Base-by-base conservation (phyloP, 306 rosid species). In the Canavalia gladiata region DNA sequence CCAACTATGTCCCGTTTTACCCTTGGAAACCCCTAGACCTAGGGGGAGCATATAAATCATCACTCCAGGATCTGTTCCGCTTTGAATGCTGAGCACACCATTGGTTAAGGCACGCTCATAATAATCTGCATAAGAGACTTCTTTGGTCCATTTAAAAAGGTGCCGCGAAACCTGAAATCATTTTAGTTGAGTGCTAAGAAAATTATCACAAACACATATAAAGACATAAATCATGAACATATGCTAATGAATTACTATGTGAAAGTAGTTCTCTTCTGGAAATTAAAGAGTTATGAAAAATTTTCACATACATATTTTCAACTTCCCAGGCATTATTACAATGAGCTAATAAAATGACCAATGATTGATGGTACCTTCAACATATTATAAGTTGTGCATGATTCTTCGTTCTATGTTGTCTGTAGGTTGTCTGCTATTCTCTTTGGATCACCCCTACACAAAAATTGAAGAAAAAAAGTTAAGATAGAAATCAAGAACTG, bases 41-140 rank as follows among this genome's bases (percentile, higher is more conserved):
- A 81, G 82, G 31, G 99, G 99, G 25, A 95, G 94, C 94, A 95
- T 88, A 86, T 95, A 95, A 77, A 95, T 86, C 99, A 95, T 95
- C 52, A 91, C 91, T 70, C 99, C 99, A 39, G 99, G 97, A 30
- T 93, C 89, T 29, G 93, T 93, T 87, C 99, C 98, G 86, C 97
- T 91, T 85, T 95, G 99, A 77, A 91, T 90, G 81, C 94, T 8
- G 8, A 95, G 88, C 31, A 95, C 93, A 5, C 98, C 99, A 68
- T 95, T 95, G 46, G 98, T 95, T 45, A 93, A 86, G 74, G 97
- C 95, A 11, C 97, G 89, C 84, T 95, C 99, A 8, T 95, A 95
- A 82, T 90, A 95, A 77, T 95, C 99, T 2, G 96, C 97, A 55
- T 95, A 95, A 39, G 91, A 78, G 5, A 85, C 82, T 85, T 88